Conservation (phyloP, 345 rosid species). For the Anacardium occidentale region DNA sequence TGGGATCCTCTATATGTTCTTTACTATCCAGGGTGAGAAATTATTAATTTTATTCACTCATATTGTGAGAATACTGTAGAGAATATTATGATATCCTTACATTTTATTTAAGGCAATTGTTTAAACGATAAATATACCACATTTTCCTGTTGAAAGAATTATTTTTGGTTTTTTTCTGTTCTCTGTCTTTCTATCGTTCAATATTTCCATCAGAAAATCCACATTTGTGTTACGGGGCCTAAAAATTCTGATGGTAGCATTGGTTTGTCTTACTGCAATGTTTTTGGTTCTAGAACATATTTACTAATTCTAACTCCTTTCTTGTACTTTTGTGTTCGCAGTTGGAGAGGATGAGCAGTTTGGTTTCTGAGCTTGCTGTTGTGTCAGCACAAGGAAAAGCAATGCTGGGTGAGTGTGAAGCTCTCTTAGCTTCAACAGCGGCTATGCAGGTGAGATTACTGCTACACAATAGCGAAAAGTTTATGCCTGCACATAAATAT, state of each 20-base stretch:
- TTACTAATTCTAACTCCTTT: constrained; percentile 5
- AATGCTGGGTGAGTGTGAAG: constrained; percentile 65
- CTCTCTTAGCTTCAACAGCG: constrained; percentile 61
- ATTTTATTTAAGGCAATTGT: neutral
- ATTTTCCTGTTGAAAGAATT: neutral
- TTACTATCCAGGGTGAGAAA: constrained; percentile 67
- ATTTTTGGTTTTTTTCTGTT: neutral
- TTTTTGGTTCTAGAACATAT: constrained; percentile 14
- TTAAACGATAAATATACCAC: neutral
- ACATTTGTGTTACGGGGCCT: neutral
- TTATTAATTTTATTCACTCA: neutral
- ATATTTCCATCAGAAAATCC: neutral
- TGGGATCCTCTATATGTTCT: constrained; percentile 75
- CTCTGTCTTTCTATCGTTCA: neutral
- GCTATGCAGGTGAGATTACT: constrained; percentile 61
- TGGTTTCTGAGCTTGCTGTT: constrained; percentile 67
- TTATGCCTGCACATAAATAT: neutral
- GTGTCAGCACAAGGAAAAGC: constrained; percentile 49
- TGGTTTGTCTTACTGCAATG: neutral
- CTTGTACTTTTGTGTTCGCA: constrained; percentile 15
- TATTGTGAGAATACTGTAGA: neutral
- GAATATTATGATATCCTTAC: neutral
- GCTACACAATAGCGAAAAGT: neutral
- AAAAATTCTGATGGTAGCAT: neutral
- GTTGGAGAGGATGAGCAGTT: constrained; percentile 56